Evolutionary conservation across 352 stramenopile species (phyloP), one percentile per base, ranked within the genome.

Genomic region (Globisporangium takayamanum): DNA sequence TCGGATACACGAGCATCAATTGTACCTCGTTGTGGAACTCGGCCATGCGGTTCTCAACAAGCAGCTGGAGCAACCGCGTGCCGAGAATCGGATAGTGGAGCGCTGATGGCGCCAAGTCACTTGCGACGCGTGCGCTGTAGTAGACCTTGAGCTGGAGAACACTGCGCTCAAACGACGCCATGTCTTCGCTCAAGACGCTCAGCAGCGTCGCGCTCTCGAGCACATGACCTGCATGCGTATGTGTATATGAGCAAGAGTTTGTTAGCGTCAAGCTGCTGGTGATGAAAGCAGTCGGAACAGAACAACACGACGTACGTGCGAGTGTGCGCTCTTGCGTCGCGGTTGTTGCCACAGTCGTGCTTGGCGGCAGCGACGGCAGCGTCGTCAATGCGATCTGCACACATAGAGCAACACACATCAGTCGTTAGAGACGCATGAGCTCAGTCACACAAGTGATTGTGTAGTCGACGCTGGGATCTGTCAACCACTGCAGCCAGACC

Each of bases 1-100:
- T 47, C 14, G 15, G 41, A 47, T 47, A 47, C 41, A 20, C 20
- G 18, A 20, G 41, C 41, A n/a, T 46, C 16, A 4, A 10, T 18
- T 50, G 10, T 53, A 87, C 76, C 69, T 97, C 87, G 57, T 92
- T 96, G 83, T 97, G 89, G 68, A 97, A 97, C 63, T 97, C 89
- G 46, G 87, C 88, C 82, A 97, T 94, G 61, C 86, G 83, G 70
- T 96, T 96, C 67, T 97, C 88, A 26, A 97, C 89, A 11, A 97
- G 74, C 18, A 97, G 60, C 59, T 95, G 89, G 49, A 97, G 76
- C 55, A 97, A 66, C 37, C 92, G 87, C 57, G 93, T 91, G 55
- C 86, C 89, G 55, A 96, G 74, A 64, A 97, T 92, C 28, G 89
- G 78, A 61, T 79, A 95, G 44, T 90, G 87, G 62, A 95, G 79